Evolutionary conservation across 768 basidiomycete species (phyloP).

Genomic region (Tulasnella sp.): DNA sequence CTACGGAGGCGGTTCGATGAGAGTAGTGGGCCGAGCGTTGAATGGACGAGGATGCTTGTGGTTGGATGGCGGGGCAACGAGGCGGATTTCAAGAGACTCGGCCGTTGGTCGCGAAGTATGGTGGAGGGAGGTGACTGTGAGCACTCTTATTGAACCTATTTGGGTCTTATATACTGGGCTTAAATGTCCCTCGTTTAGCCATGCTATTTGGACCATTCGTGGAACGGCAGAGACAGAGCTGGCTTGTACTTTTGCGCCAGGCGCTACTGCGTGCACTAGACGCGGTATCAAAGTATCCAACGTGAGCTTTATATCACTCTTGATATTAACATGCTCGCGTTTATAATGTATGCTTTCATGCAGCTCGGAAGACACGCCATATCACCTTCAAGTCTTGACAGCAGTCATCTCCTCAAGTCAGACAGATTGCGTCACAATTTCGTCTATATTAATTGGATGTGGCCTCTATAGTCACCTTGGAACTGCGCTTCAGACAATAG

Average conservation of each 20-base stretch:
- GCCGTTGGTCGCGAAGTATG: constrained; percentile 27
- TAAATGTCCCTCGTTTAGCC: constrained; percentile 24
- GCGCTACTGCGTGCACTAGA: constrained; percentile 40
- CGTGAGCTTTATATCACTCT: constrained; percentile 34
- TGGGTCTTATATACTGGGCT: not conserved
- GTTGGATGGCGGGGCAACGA: constrained; percentile 36
- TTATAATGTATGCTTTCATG: not conserved
- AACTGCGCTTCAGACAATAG: constrained; percentile 42
- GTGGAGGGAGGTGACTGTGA: not conserved
- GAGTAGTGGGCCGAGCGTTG: constrained; percentile 11
- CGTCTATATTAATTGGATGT: constrained; percentile 4
- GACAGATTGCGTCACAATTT: not conserved
- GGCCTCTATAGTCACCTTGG: constrained; percentile 22
- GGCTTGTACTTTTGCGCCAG: constrained; percentile 51
- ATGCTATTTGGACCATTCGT: constrained; percentile 33
- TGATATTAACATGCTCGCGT: not conserved
- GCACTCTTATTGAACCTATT: not conserved
- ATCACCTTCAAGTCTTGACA: constrained; percentile 44
- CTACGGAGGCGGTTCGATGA: constrained; percentile 40
- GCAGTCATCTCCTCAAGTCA: constrained; percentile 32
- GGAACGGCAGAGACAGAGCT: constrained; percentile 37
- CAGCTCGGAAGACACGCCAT: constrained; percentile 39
- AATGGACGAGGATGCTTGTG: constrained; percentile 52
- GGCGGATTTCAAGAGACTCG: constrained; percentile 28
- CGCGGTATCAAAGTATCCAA: constrained; percentile 39